Evolutionary conservation across 2,329 filamentous ascomycete species (phyloP), one percentile per base, ranked within the genome.

Genomic region (Colletotrichum sp.): DNA sequence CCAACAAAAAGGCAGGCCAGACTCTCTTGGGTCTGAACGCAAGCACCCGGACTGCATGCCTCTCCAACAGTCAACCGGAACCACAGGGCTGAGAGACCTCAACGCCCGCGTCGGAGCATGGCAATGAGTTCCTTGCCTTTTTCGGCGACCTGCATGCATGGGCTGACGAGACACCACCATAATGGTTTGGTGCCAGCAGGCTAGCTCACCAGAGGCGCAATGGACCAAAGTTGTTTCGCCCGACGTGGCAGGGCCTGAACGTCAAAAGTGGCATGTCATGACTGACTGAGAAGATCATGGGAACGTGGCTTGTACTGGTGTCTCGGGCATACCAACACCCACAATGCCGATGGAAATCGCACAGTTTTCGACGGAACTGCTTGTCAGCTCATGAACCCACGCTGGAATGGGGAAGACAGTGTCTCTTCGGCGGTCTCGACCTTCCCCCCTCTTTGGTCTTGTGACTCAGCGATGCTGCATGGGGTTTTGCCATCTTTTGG

Each of bases 11-110:
- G 24, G 61, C 61, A 64, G 24, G n/a, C n/a, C 32, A 3, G 9
- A 30, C 58, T 26, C 55, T 58, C 55, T 18, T 34, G 12, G 30
- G 58, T 18, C 26, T 32, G 18, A n/a, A 30, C 24, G 43, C 65
- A 34, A 68, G 66, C 32, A 69, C 48, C 66, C 66, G 52, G 26
- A 69, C 6, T 34, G 52, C 52, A 60, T 60, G 52, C 58, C 48
- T 60, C 52, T 60, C 30, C 28, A n/a, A 34, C 66, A 26, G n/a
- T 70, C 36, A 38, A 10, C 48, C 67, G 32, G 26, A 32, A 58
- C 60, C 67, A 70, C 72, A 74, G 72, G 72, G 72, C 72, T 74
- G 67, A 71, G 57, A 58, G 18, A 28, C n/a, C 28, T 10, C 34
- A 61, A 28, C 16, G 55, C 6, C 55, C n/a, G 24, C 24, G 34